Evolutionary conservation across 805 yeast species (phyloP).

Genomic region (Hanseniaspora valbyensis): DNA sequence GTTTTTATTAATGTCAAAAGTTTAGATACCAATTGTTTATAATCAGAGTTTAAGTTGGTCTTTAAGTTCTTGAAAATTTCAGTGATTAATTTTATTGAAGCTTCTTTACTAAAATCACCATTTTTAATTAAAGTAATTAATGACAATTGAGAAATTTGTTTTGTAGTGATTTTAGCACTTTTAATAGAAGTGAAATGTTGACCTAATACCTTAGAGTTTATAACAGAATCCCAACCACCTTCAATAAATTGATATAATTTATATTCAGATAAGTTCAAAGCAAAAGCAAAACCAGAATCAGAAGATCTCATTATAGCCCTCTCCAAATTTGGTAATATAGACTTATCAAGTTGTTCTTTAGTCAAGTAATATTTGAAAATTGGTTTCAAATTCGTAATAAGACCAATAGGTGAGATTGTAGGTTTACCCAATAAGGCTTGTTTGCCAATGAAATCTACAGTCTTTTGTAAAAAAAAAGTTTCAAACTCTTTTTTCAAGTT

Average conservation of each 20-base stretch:
- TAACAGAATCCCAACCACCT: conserved; percentile 8
- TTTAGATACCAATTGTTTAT: conserved; percentile 43
- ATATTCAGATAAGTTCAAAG: conserved; percentile 36
- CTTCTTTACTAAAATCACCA: conserved; percentile 24
- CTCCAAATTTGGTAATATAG: conserved; percentile 52
- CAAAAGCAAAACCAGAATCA: conserved; percentile 51
- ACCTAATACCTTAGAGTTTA: conserved; percentile 7
- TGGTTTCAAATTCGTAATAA: conserved; percentile 35
- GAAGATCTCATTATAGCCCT: conserved; percentile 70
- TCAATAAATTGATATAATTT: neutral
- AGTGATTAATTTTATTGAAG: conserved; percentile 33
- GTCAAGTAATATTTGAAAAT: conserved; percentile 37
- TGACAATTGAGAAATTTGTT: conserved; percentile 38
- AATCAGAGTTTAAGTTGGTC: conserved; percentile 51
- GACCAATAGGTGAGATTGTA: conserved; percentile 33
- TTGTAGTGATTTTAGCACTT: conserved; percentile 58
- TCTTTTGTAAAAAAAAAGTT: conserved; percentile 19
- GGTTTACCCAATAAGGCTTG: conserved; percentile 38
- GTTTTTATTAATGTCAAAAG: conserved; percentile 32
- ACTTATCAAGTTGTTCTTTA: conserved; percentile 30
- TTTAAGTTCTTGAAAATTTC: conserved; percentile 51
- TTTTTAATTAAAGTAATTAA: conserved; percentile 22
- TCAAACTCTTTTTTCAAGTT: conserved; percentile 20
- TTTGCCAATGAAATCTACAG: conserved; percentile 28
- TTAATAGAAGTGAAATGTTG: conserved; percentile 37